Evolutionary conservation across 192 early-diverging fungal genomes (phyloP), one percentile per base, ranked within the genome.

Genomic region (Thamnidium elegans): DNA sequence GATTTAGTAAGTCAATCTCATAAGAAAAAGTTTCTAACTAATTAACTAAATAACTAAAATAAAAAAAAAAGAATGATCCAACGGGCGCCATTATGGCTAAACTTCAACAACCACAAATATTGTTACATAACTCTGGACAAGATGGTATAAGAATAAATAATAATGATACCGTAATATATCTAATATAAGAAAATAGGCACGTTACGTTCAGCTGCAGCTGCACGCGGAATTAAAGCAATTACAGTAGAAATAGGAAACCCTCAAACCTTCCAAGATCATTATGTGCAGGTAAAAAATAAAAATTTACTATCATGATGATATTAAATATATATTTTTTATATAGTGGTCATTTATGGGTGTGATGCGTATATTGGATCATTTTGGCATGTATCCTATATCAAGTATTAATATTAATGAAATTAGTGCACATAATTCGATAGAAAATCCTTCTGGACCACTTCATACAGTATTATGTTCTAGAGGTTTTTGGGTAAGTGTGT

Each of bases 241-340:
- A 94, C 92, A 1, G 91, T 95, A 31, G 94, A 95, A 70, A 93
- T 95, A 70, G 94, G 94, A 54, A 89, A 95, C 65, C 94, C 94
- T 9, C 85, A 90, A 32, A 72, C 84, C 19, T 92, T 95, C 79
- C 91, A 95, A 74, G 89, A 92, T 69, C 81, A 84, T 59, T 95
- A 81, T 72, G 89, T 92, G 15, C 85, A 80, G 69, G 83, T 78
- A 67, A 34, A 34, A 44, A 14, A 8, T 17, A 7, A 11, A 17
- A 58, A 43, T 3, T 21, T 59, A 4, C 36, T 8, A 9, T 45
- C 3, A 26, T 26, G 26, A 26, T 26, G 26, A n/a, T n/a, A n/a
- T n/a, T n/a, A n/a, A n/a, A n/a, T n/a, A n/a, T n/a, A n/a, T n/a
- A n/a, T n/a, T n/a, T n/a, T n/a, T n/a, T n/a, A n/a, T 46, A 6